These are phyloP conservation scores for Solanum infundibuliforme DNA, from an alignment of 257 asterid species.

Conservation along the genomic window DNA sequence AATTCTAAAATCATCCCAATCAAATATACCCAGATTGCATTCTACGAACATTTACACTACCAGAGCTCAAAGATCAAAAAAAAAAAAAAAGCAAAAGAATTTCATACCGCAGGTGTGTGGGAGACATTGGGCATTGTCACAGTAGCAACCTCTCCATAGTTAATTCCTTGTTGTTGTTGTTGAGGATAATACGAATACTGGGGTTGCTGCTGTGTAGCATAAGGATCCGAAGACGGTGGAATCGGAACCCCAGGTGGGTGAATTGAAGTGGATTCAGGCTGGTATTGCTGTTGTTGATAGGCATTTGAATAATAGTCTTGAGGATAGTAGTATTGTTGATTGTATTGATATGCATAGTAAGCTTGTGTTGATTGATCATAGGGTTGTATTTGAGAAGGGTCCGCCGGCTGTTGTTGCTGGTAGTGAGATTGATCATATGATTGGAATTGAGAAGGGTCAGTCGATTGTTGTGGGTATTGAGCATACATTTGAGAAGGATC, in stretches of 20 bases:
- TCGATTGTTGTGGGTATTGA: neutral
- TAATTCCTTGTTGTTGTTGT: neutral
- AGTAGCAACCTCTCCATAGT: neutral
- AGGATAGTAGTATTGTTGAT: conserved; percentile 13
- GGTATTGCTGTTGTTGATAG: conserved; percentile 18
- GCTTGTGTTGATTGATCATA: conserved; percentile 21
- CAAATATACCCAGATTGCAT: neutral
- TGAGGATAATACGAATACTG: neutral
- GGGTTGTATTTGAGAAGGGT: conserved; percentile 16
- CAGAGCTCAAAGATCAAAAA: neutral
- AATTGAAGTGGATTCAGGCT: conserved; percentile 22
- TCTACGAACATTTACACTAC: neutral
- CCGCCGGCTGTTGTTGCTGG: neutral
- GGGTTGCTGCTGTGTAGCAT: neutral
- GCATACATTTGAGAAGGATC: neutral
- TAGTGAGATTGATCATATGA: conserved; percentile 6
- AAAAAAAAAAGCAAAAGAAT: neutral
- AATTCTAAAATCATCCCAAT: neutral
- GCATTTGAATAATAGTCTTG: conserved; percentile 1
- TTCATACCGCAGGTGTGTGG: neutral
- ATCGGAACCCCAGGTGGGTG: conserved; percentile 48
- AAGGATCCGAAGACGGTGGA: neutral
- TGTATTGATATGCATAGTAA: neutral
- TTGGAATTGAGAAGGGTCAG: neutral
- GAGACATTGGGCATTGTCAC: neutral